Evolutionary conservation across 306 rosid genomes (phyloP).

Genomic region (Prunus davidiana): DNA sequence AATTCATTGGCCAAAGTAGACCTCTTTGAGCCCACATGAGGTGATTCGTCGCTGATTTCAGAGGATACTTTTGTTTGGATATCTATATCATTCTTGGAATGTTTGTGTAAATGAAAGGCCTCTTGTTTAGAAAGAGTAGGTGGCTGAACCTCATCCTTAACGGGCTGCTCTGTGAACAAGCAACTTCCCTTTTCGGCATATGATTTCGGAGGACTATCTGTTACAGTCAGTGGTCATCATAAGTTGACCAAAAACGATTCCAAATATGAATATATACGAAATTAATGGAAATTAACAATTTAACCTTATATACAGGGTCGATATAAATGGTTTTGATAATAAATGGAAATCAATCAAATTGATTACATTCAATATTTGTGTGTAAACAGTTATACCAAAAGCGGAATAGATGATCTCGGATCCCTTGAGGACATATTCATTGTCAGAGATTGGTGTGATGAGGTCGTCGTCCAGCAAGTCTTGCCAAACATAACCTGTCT

Average conservation of each 20-base stretch:
- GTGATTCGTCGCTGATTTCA: constrained; percentile 52
- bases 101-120: constrained; percentile 18
- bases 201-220: constrained; percentile 8
- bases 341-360: neutral
- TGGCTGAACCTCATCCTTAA: constrained; percentile 11
- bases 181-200: constrained; percentile 28
- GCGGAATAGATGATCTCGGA: constrained; percentile 52
- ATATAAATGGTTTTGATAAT: too few species aligned
- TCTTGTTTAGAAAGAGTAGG: neutral
- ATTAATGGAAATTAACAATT: too few species aligned
- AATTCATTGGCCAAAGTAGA: constrained; percentile 49
- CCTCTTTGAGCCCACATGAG: constrained; percentile 43
- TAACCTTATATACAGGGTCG: too few species aligned
- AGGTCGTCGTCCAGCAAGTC: constrained; percentile 84
- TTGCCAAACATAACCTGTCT: constrained; percentile 87
- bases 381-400: constrained; percentile 23
- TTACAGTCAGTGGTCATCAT: neutral
- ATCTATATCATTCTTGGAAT: constrained; percentile 15
- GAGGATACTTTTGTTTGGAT: constrained; percentile 33
- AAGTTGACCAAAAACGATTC: neutral
- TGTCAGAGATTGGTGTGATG: constrained; percentile 81
- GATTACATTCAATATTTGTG: neutral
- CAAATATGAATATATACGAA: too few species aligned
- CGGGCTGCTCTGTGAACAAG: constrained; percentile 17
- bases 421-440: constrained; percentile 88